These are phyloP conservation scores for Typha latifolia DNA, from an alignment of 176 grass and related monocot species.

Conservation along the genomic window DNA sequence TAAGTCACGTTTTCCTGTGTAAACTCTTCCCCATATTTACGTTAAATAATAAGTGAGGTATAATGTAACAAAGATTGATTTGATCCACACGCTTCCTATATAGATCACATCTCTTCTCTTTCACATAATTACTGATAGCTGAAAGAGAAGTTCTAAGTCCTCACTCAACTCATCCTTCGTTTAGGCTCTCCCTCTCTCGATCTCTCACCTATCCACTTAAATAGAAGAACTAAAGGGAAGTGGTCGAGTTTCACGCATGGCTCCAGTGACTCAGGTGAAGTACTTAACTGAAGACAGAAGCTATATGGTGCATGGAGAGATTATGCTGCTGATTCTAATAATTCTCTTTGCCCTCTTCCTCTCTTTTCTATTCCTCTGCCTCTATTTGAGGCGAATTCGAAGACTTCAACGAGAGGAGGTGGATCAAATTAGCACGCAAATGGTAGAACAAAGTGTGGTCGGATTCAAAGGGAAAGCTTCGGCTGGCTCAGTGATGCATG, in stretches of 20 bases:
- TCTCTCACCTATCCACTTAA: background rate
- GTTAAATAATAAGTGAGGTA: too few relatives aligned
- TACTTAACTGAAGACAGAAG: conserved; percentile 17
- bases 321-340: conserved; percentile 21
- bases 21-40: too few relatives aligned
- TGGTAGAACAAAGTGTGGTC: background rate
- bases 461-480: background rate
- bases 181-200: background rate
- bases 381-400: background rate
- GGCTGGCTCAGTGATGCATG: background rate
- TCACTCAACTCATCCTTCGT: too few relatives aligned
- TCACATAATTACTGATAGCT: too few relatives aligned
- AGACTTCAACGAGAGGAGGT: background rate
- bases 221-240: background rate
- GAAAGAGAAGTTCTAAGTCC: too few relatives aligned
- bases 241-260: conserved; percentile 2
- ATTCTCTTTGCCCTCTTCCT: conserved; percentile 16
- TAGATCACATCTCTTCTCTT: too few relatives aligned
- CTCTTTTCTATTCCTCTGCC: background rate
- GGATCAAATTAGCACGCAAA: background rate
- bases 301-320: conserved; percentile 30
- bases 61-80: too few relatives aligned
- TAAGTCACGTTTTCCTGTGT: too few relatives aligned
- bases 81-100: too few relatives aligned
- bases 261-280: background rate